Conservation (phyloP, 2,329 filamentous ascomycete species). For the Xylaria arbuscula region DNA sequence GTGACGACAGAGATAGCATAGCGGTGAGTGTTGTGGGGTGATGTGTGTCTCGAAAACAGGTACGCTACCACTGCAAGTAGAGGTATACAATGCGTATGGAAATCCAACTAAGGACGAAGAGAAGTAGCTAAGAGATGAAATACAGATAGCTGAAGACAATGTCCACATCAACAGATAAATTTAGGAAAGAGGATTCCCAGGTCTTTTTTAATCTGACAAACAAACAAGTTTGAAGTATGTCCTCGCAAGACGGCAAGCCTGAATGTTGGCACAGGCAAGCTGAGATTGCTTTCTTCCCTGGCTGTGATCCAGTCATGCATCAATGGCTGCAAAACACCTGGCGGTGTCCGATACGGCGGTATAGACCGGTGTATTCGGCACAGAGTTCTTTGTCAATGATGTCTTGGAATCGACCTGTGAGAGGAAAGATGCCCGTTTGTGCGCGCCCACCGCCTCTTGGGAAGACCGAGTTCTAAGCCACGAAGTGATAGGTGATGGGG, state of each 20-base stretch:
- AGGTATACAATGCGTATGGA: conserved; percentile 39
- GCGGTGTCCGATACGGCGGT: conserved; percentile 51
- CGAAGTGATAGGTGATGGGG: conserved; percentile 56
- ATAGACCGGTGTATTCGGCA: conserved; percentile 56
- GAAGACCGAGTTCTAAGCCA: conserved; percentile 55
- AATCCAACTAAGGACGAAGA: conserved; percentile 44
- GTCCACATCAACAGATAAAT: conserved; percentile 47
- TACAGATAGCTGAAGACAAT: conserved; percentile 51
- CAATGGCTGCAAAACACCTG: conserved; percentile 52
- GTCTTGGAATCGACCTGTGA: conserved; percentile 62
- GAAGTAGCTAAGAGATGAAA: conserved; percentile 43
- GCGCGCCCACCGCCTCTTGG: conserved; percentile 61
- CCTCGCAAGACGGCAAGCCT: conserved; percentile 50
- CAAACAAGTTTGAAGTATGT: conserved; percentile 51
- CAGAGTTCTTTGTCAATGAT: conserved; percentile 60
- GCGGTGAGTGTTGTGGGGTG: conserved; percentile 49
- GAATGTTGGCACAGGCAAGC: conserved; percentile 53
- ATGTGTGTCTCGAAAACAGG: conserved; percentile 55
- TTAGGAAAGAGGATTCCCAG: conserved; percentile 49
- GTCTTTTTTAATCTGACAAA: conserved; percentile 55
- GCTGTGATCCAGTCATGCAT: conserved; percentile 54
- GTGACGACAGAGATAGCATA: conserved; percentile 74
- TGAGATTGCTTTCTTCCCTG: conserved; percentile 54
- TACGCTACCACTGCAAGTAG: conserved; percentile 49
- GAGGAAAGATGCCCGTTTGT: conserved; percentile 59